A percentile compares a stretch with the other conserved stretches of the same genome.
Evolutionary conservation across 495 filamentous ascomycete species (phyloP).

Genomic region (Aspergillus sclerotioniger): DNA sequence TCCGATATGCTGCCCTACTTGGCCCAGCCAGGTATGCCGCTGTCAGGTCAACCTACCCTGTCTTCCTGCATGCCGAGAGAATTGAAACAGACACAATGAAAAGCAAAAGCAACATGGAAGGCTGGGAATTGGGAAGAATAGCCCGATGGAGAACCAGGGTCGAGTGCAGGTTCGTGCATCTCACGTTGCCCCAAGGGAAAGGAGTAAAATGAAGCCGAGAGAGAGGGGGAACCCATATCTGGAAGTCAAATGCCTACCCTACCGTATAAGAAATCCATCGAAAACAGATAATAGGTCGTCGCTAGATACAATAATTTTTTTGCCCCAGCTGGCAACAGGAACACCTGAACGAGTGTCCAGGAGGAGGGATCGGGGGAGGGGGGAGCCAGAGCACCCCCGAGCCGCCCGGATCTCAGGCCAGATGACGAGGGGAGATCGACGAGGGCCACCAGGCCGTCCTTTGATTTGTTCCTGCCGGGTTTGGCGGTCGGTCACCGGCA

Average conservation of each 20-base stretch:
- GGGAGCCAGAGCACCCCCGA: neutral
- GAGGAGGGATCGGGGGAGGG: neutral
- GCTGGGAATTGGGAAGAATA: neutral
- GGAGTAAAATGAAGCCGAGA: constrained; percentile 4
- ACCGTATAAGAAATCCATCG: too few relatives aligned
- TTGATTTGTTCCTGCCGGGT: neutral
- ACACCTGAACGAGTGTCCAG: neutral
- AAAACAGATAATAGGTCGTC: too few relatives aligned
- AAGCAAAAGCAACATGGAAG: neutral
- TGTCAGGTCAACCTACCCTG: constrained; percentile 8
- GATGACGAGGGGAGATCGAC: neutral
- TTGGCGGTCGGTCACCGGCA: constrained; percentile 10
- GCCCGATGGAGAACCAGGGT: neutral
- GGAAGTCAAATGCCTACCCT: too few relatives aligned
- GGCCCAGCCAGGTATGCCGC: constrained; percentile 4
- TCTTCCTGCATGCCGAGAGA: constrained; percentile 6
- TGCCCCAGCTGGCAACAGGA: too few relatives aligned
- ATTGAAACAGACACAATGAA: neutral
- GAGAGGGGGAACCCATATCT: too few relatives aligned
- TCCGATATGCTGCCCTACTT: constrained; percentile 16
- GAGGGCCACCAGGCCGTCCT: neutral
- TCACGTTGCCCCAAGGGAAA: neutral
- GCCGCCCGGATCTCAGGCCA: neutral
- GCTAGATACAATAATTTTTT: too few relatives aligned
- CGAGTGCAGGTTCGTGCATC: neutral